Conservation (phyloP, 169 alveolate species). For the Cryptosporidium canis region DNA sequence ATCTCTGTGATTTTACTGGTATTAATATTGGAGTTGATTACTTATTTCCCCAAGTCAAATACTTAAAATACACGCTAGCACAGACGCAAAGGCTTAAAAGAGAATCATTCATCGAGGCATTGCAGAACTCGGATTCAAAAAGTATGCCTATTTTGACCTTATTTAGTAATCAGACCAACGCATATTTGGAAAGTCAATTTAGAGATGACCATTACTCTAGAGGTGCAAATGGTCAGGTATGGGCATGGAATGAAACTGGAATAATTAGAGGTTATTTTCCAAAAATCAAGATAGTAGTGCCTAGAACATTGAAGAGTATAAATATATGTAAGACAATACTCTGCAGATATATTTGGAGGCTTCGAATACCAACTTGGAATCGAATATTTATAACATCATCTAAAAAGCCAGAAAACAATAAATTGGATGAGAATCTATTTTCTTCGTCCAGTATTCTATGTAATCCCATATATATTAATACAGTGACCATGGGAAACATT, state of each 20-base stretch:
- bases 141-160: constrained; percentile 40
- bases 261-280: constrained; percentile 67
- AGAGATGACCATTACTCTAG: background rate
- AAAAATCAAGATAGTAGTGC: constrained; percentile 31
- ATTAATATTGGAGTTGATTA: constrained; percentile 22
- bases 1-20: constrained; percentile 68
- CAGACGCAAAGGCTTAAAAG: constrained; percentile 58
- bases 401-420: background rate
- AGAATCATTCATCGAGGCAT: constrained; percentile 26
- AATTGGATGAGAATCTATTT: constrained; percentile 1
- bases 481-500: constrained; percentile 56
- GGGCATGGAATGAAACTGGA: constrained; percentile 72
- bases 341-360: constrained; percentile 47
- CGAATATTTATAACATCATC: constrained; percentile 22
- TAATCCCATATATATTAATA: constrained; percentile 56
- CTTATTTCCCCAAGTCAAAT: constrained; percentile 64
- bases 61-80: constrained; percentile 55
- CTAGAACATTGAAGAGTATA: constrained; percentile 60
- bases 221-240: constrained; percentile 1
- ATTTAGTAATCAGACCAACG: constrained; percentile 27
- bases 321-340: constrained; percentile 54
- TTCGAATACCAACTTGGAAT: constrained; percentile 60
- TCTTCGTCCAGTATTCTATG: constrained; percentile 38
- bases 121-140: background rate
- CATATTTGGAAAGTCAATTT: background rate